Base-by-base conservation (phyloP, 768 basidiomycete genomes). In the Fistulinella prunicolor region DNA sequence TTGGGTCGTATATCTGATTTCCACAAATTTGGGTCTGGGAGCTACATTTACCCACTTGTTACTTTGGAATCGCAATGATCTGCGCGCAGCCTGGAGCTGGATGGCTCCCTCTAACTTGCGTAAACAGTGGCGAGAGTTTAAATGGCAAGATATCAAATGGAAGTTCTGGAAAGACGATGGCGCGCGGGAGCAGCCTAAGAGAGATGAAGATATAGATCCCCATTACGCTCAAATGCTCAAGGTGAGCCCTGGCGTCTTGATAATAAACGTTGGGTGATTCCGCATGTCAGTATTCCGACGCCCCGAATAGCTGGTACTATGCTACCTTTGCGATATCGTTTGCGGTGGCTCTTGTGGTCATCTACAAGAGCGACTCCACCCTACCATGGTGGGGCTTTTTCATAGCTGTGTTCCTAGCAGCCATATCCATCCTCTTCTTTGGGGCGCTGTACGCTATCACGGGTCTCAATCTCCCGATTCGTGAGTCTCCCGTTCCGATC, bases 381-480 rank as follows among this genome's bases (percentile, higher is more conserved):
- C 61, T 83, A 9, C 81, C 81, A 19, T 81, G 81, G 81, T 81
- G 78, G 78, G 79, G 73, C 7, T 64, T 80, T 44, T 66, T 79
- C 44, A 71, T 83, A 9, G 69, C 72, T 19, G 56, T 83, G 34
- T 56, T 80, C 17, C 67, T 86, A 46, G 73, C 81, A 0, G 60
- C 72, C 1, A 48, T 81, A 22, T 80, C 78, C 53, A 60, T 80
- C 42, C 75, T 80, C 13, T 77, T 83, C 63, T 73, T 82, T 47
- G 71, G 77, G 5, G 76, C 79, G 1, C 70, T 82, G 0, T 77
- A 70, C 50, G 78, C 79, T 7, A 77, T 80, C 55, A 76, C 79
- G 26, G 77, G 66, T 29, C 24, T 59, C 7, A 14, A 4, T 8
- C n/a, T 56, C 28, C 30, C 49, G 6, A 59, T 43, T 21, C 51